Percentiles rank a stretch among this genome's conserved stretches.
Evolutionary conservation across 1,139 yeast genomes (phyloP).

Genomic region (Trichomonascaceae sp.): DNA sequence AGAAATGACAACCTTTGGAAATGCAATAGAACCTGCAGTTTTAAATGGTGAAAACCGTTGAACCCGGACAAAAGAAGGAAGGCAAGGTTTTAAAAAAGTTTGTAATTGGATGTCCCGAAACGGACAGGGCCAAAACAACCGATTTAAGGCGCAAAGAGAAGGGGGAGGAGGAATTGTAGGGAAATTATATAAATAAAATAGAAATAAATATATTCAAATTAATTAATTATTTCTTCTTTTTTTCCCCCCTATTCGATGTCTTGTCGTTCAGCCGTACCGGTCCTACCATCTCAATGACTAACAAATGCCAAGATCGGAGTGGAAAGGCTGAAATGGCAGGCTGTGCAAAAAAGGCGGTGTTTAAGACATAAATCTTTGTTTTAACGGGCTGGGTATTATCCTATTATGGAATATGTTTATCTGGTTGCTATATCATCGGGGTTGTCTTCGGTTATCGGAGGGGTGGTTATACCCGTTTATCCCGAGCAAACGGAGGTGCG

Average conservation of each 20-base stretch:
- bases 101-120: neutral
- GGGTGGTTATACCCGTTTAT: neutral
- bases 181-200: neutral
- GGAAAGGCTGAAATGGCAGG: neutral
- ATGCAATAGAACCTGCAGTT: neutral
- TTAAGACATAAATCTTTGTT: too few relatives aligned
- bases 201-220: neutral
- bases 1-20: neutral
- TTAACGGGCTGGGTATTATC: neutral
- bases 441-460: neutral
- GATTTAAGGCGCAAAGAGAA: neutral
- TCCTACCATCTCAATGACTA: neutral
- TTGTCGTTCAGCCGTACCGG: neutral
- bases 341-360: neutral
- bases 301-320: neutral
- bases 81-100: neutral
- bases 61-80: neutral
- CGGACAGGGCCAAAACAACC: neutral
- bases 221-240: neutral
- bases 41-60: neutral
- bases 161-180: neutral
- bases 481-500: neutral
- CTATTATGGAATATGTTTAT: neutral
- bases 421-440: neutral
- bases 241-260: neutral